Conservation (phyloP, 2,329 filamentous ascomycete species). For the Monilinia polystroma region DNA sequence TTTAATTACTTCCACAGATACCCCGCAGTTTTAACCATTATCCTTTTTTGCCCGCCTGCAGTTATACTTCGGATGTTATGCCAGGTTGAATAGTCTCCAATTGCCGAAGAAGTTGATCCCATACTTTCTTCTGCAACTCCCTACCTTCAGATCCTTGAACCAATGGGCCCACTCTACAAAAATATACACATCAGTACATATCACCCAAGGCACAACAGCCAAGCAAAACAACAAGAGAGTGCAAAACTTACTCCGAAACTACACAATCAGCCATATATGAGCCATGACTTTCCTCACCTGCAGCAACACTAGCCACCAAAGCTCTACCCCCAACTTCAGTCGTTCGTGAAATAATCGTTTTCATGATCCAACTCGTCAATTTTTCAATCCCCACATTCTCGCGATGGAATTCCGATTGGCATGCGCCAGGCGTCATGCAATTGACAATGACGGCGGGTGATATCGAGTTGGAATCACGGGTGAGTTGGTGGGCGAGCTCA, state of each 20-base stretch:
- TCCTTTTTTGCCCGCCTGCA: background rate
- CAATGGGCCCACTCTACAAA: background rate
- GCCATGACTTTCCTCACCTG: slow-evolving; percentile 14
- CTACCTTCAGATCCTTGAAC: slow-evolving; percentile 33
- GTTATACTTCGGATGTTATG: background rate
- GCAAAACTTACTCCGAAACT: background rate
- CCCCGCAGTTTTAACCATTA: background rate
- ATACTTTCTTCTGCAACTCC: slow-evolving; percentile 42
- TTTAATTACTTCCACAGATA: too few species aligned
- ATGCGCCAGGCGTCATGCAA: slow-evolving; percentile 17
- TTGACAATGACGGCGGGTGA: slow-evolving; percentile 20
- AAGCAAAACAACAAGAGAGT: background rate
- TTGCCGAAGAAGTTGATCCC: slow-evolving; percentile 29
- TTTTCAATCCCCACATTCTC: slow-evolving; percentile 1
- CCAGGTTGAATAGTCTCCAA: slow-evolving; percentile 3
- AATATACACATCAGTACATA: background rate
- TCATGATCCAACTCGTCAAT: slow-evolving; percentile 9
- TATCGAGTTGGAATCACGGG: background rate
- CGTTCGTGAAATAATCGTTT: background rate
- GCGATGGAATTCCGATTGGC: slow-evolving; percentile 16
- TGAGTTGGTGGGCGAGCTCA: slow-evolving; percentile 8
- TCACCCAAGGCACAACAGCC: background rate
- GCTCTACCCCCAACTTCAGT: slow-evolving; percentile 7
- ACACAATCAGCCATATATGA: slow-evolving; percentile 13
- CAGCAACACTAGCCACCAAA: background rate